Base-by-base conservation (phyloP, 2,329 filamentous ascomycete species). In the Colletotrichum tropicicola region DNA sequence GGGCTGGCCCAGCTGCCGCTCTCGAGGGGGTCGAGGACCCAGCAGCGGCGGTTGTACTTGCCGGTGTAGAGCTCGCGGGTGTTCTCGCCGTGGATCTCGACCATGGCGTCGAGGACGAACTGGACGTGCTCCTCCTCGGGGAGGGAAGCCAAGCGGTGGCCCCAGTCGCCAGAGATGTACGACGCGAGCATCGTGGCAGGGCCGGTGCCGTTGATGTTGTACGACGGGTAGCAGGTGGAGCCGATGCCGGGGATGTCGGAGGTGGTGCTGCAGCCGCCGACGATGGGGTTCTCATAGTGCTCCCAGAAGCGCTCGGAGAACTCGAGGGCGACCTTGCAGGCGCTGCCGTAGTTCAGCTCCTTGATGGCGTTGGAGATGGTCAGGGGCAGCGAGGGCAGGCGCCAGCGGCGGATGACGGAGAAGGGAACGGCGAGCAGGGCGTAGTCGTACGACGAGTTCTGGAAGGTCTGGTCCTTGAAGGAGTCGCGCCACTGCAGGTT, bases 241-340 rank as follows among this genome's bases (percentile, higher is more conserved):
- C 87, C 86, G 58, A 91, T 82, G 25, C 87, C 86, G 0, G 87
- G 82, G 58, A 91, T 89, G 68, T 91, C 85, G 2, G 82, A 84
- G 0, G 69, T 68, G 3, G 82, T 82, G 47, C 84, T 85, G 71
- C 89, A 92, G 6, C 89, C 87, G 12, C 91, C 90, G 64, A 86
- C 81, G 73, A 92, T 92, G 5, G 83, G 83, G 49, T 79, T 79
- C 28, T 77, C 73, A 51, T 76, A 77, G 61, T 82, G 79, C 70
- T 87, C 84, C 85, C 84, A 87, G 78, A 87, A 87, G 2, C 91
- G 87, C 0, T 89, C 87, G 61, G 85, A 80, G 79, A 91, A 93
- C 74, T 91, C 89, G 3, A 92, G 83, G 0, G 89, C 87, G 0
- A 92, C 84, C 73, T 87, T 87, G 79, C 85, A 87, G 45, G 82